These are phyloP conservation scores for Trichoderma harzianum DNA, from an alignment of 2,329 filamentous ascomycete species.

Conservation along the genomic window DNA sequence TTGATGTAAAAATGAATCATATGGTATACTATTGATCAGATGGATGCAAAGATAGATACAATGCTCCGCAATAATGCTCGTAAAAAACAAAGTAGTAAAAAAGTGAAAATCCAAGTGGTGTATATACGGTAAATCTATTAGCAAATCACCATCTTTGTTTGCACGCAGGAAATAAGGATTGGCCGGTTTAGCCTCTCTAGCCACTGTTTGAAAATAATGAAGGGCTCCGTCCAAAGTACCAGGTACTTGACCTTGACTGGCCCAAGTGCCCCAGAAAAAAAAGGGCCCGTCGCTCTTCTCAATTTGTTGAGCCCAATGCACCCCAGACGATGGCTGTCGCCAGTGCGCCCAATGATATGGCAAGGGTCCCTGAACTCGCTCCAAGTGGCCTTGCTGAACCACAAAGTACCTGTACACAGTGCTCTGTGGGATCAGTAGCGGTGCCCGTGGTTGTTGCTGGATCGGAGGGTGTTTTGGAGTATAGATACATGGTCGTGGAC, in stretches of 20 bases:
- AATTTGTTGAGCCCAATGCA: slow-evolving; percentile 18
- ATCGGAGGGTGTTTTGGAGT: not conserved
- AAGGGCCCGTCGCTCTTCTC: not conserved
- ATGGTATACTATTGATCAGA: not conserved
- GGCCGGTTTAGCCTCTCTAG: slow-evolving; percentile 5
- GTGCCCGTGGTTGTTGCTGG: not conserved
- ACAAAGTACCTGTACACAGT: not conserved
- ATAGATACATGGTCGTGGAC: not conserved
- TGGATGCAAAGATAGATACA: not conserved
- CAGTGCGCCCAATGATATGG: slow-evolving; percentile 20
- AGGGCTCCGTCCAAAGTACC: not conserved
- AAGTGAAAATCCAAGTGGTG: not conserved
- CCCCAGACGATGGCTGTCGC: slow-evolving; percentile 21
- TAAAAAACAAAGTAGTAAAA: not conserved
- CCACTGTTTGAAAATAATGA: slow-evolving; percentile 17
- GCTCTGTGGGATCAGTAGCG: not conserved
- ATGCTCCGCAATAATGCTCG: not conserved
- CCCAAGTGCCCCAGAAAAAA: not conserved
- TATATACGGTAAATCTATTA: not conserved
- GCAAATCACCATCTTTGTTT: not conserved
- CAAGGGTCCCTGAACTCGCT: slow-evolving; percentile 19
- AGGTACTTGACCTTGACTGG: not conserved
- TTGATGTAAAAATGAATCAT: not conserved
- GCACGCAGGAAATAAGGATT: slow-evolving; percentile 10
- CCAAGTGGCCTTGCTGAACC: not conserved